Evolutionary conservation across 805 yeast genomes (phyloP).

Genomic region (Saccharomycopsis schoenii): DNA sequence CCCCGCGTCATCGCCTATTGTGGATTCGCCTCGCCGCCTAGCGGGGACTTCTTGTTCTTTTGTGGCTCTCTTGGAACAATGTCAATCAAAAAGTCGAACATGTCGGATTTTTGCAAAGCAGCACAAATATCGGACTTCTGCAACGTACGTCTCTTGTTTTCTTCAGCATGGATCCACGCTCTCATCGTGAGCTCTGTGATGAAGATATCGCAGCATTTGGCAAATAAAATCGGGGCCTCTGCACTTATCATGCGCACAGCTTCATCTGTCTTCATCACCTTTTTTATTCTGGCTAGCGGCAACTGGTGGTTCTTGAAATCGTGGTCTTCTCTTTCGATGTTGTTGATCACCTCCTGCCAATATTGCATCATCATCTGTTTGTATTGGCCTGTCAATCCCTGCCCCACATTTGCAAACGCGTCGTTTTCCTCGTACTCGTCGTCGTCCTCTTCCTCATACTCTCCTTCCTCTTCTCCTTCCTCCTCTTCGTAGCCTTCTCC

Average conservation of each 20-base stretch:
- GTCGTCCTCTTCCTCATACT: constrained; percentile 28
- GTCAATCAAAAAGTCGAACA: constrained; percentile 95
- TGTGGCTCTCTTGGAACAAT: constrained; percentile 89
- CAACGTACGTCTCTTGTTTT: constrained; percentile 84
- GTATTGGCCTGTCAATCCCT: constrained; percentile 75
- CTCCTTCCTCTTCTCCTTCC: constrained; percentile 19
- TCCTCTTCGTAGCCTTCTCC: neutral
- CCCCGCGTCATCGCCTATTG: no score
- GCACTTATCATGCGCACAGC: constrained; percentile 97
- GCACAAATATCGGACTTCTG: constrained; percentile 94
- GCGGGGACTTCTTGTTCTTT: constrained; percentile 23
- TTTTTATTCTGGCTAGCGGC: constrained; percentile 92
- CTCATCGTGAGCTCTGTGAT: constrained; percentile 96
- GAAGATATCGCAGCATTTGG: constrained; percentile 96
- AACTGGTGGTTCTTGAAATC: constrained; percentile 90
- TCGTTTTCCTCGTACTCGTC: constrained; percentile 29
- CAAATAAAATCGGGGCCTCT: constrained; percentile 95
- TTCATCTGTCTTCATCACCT: constrained; percentile 96
- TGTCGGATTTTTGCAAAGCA: constrained; percentile 87
- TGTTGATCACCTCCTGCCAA: constrained; percentile 94
- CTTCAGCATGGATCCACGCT: constrained; percentile 98
- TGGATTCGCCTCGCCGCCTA: neutral
- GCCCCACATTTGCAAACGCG: constrained; percentile 84
- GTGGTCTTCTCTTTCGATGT: constrained; percentile 76
- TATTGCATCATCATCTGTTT: constrained; percentile 87